These are phyloP conservation scores for Nicotiana noctiflora DNA, from an alignment of 257 asterid genomes.

Conservation along the genomic window DNA sequence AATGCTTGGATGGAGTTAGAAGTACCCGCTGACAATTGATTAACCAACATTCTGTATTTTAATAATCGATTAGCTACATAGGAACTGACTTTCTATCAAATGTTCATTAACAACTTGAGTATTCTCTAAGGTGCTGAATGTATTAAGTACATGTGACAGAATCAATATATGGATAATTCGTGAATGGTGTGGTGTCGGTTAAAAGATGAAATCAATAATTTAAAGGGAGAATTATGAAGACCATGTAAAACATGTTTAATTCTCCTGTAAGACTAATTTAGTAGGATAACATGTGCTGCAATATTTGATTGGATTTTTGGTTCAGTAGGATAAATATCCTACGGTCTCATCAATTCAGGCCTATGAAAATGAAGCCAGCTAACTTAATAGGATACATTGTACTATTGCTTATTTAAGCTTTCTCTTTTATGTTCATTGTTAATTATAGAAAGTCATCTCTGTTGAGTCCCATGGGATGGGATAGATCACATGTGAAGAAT, in stretches of 20 bases:
- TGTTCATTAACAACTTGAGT: background rate
- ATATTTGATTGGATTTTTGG: background rate
- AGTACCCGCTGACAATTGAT: background rate
- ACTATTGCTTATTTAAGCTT: background rate
- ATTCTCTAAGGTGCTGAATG: background rate
- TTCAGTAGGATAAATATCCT: background rate
- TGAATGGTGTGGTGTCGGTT: background rate
- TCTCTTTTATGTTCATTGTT: background rate
- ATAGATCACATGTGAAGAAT: background rate
- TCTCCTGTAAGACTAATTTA: background rate
- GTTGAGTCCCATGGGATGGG: background rate
- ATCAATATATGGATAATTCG: background rate
- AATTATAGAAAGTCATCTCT: background rate
- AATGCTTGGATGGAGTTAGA: background rate
- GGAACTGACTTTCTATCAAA: background rate
- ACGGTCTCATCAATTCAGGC: background rate
- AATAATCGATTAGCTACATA: background rate
- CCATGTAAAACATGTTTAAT: background rate
- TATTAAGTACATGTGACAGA: background rate
- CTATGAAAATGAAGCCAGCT: background rate
- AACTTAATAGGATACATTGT: background rate
- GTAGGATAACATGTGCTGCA: background rate
- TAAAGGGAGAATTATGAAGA: background rate
- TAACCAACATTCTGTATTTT: background rate
- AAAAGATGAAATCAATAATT: background rate